These are phyloP conservation scores for Aspergillus saccharolyticus DNA, from an alignment of 495 filamentous ascomycete genomes.

Conservation along the genomic window DNA sequence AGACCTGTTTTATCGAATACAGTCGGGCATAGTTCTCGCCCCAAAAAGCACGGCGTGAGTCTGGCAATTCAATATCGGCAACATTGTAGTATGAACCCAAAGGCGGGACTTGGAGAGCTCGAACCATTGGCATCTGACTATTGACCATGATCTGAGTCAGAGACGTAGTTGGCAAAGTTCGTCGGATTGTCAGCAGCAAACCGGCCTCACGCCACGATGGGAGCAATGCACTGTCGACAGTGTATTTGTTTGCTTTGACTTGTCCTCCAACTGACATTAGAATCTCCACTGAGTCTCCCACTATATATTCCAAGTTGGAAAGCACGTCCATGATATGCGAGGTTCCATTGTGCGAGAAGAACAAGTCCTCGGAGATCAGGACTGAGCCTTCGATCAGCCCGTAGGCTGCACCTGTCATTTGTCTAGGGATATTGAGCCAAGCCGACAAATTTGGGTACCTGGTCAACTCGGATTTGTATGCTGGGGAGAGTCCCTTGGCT, in stretches of 20 bases:
- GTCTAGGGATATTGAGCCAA: not conserved
- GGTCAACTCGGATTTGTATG: not conserved
- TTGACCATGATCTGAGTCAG: not conserved
- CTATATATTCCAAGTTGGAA: not conserved
- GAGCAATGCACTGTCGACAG: not conserved
- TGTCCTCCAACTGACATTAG: slow-evolving; percentile 6
- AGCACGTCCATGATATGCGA: not conserved
- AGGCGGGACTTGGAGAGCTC: not conserved
- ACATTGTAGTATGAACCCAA: slow-evolving; percentile 34
- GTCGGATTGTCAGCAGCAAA: not conserved
- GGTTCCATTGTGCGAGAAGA: not conserved
- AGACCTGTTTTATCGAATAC: slow-evolving; percentile 35
- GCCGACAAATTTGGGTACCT: not conserved
- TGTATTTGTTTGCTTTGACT: not conserved
- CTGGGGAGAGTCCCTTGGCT: not conserved
- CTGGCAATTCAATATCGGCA: slow-evolving; percentile 39
- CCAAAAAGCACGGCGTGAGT: slow-evolving; percentile 45
- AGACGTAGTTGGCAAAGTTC: not conserved
- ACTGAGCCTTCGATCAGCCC: not conserved
- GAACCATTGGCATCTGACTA: not conserved
- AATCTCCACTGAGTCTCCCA: not conserved
- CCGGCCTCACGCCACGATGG: slow-evolving; percentile 3
- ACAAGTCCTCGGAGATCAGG: not conserved
- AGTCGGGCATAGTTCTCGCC: slow-evolving; percentile 45
- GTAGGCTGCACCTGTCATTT: not conserved